phyloP scores from a whole-genome alignment of 805 yeast species.

The Alloascoidea africana region DNA sequence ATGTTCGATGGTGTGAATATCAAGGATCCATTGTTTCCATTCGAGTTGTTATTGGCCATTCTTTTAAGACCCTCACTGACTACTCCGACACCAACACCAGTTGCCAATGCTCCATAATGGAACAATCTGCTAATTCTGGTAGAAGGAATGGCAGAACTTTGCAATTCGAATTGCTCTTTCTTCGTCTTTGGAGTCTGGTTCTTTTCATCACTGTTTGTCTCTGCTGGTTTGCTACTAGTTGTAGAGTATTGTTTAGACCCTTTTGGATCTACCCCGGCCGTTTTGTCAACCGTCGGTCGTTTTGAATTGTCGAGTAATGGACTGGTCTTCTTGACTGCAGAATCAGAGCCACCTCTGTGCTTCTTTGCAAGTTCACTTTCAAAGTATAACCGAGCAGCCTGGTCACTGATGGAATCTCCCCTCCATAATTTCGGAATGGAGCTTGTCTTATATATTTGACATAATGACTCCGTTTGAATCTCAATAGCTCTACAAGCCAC shows the following conservation, averaged over 20 bases:
- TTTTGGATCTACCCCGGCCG: background rate
- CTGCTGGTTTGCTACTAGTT: background rate
- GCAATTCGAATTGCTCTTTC: no score
- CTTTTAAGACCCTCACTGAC: conserved; percentile 65
- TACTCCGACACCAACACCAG: conserved; percentile 78
- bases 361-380: background rate
- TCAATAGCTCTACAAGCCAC: background rate
- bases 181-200: background rate
- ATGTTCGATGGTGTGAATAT: conserved; percentile 72
- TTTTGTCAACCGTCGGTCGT: background rate
- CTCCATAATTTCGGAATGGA: background rate
- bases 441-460: background rate
- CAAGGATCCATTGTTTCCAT: conserved; percentile 27
- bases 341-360: background rate
- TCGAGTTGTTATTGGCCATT: conserved; percentile 14
- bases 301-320: background rate
- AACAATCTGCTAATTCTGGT: conserved; percentile 78
- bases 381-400: background rate
- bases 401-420: background rate
- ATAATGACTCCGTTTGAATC: background rate
- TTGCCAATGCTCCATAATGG: conserved; percentile 88
- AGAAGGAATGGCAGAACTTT: conserved; percentile 67
- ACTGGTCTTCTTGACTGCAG: background rate
- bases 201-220: background rate
- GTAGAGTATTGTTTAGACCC: background rate